These are phyloP conservation scores for Corynascus novoguineensis DNA, from an alignment of 495 filamentous ascomycete genomes.

Conservation along the genomic window DNA sequence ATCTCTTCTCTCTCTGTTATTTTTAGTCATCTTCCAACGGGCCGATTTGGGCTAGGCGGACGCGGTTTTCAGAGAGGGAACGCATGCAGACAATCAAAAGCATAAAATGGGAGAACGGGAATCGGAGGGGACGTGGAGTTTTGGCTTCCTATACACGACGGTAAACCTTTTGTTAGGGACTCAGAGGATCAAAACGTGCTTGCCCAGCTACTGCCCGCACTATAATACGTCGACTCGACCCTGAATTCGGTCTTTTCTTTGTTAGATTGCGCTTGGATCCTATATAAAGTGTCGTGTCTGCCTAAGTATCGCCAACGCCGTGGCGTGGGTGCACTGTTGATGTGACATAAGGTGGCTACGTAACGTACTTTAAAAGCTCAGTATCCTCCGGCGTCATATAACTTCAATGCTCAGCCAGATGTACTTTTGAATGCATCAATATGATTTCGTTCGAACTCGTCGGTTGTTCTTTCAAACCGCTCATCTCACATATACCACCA, in stretches of 20 bases:
- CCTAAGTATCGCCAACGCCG: not conserved
- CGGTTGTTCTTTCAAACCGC: no score
- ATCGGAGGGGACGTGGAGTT: not conserved
- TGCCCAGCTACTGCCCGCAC: not conserved
- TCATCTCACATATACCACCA: no score
- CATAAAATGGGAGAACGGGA: not conserved
- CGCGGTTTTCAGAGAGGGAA: not conserved
- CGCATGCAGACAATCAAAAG: not conserved
- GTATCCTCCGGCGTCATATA: no score
- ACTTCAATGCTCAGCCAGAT: no score
- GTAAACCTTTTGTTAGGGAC: not conserved
- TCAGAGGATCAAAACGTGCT: no score
- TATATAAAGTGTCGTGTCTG: not conserved
- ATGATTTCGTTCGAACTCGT: no score
- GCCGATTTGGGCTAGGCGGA: not conserved
- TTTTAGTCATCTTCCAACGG: not conserved
- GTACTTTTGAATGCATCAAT: no score
- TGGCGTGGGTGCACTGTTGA: not conserved
- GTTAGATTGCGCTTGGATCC: not conserved
- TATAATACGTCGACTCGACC: conserved; percentile 1
- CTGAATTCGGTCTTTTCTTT: conserved; percentile 2
- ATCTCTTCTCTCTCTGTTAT: conserved; percentile 6
- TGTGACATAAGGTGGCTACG: no score
- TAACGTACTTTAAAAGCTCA: no score
- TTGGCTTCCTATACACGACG: not conserved